phyloP scores from a whole-genome alignment of 352 stramenopile genomes.

The Phytophthora citricola region DNA sequence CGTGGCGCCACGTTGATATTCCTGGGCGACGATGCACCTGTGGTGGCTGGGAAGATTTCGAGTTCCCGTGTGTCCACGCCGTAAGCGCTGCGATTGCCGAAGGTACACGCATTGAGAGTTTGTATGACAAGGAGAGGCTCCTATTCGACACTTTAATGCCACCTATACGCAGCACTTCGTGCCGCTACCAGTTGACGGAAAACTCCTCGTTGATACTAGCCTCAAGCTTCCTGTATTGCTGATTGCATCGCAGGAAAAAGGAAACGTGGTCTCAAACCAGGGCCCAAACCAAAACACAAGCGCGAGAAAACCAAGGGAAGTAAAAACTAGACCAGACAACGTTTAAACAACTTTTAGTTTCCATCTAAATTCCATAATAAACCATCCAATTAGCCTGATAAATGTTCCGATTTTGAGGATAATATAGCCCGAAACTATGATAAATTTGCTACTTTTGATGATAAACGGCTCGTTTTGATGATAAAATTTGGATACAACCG shows the following conservation, averaged over 20 bases:
- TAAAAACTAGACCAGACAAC: background rate
- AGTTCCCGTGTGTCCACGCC: constrained; percentile 11
- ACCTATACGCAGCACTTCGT: constrained; percentile 3
- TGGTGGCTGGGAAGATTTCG: constrained; percentile 4
- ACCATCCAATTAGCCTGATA: too few relatives aligned
- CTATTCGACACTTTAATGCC: background rate
- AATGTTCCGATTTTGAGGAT: too few relatives aligned
- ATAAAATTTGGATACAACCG: too few relatives aligned
- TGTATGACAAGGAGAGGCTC: background rate
- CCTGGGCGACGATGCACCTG: background rate
- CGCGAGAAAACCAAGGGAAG: background rate
- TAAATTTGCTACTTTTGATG: too few relatives aligned
- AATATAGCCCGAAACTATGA: too few relatives aligned
- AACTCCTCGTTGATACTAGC: background rate
- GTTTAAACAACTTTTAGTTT: too few relatives aligned
- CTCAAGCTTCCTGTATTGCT: background rate
- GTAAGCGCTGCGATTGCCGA: constrained; percentile 1
- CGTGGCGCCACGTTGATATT: constrained; percentile 5
- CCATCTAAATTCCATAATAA: too few relatives aligned
- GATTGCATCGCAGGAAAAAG: background rate
- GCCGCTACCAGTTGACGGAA: background rate
- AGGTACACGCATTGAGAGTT: background rate
- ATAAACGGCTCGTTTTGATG: too few relatives aligned
- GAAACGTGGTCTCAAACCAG: background rate
- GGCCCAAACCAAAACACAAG: background rate